Percentiles rank a stretch among this genome's conserved stretches.
phyloP scores from a whole-genome alignment of 345 rosid genomes.

The Camelina hispida region DNA sequence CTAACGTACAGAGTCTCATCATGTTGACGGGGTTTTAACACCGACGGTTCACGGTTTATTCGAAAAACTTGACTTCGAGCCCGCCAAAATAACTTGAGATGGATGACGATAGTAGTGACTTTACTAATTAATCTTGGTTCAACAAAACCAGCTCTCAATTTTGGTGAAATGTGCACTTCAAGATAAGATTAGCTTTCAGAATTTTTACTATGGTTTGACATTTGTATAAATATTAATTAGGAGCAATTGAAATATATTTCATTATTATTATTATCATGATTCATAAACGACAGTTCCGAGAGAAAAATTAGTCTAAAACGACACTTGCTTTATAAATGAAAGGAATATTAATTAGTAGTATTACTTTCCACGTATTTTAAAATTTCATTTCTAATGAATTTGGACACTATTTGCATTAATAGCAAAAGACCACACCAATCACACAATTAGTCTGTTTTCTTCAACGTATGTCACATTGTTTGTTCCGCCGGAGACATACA shows the following conservation, averaged over 20 bases:
- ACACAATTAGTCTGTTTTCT: conserved; percentile 1
- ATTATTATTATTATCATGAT: neutral
- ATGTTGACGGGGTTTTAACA: conserved; percentile 35
- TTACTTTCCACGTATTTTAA: neutral
- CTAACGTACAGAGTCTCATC: conserved; percentile 32
- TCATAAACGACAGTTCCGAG: neutral
- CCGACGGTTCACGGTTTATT: conserved; percentile 25
- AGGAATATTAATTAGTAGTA: neutral
- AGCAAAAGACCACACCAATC: conserved; percentile 32
- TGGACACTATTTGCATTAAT: conserved; percentile 29
- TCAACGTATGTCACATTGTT: conserved; percentile 35
- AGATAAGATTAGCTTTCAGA: neutral
- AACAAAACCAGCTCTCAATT: conserved; percentile 8
- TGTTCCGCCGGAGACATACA: conserved; percentile 31
- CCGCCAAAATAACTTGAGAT: conserved; percentile 35
- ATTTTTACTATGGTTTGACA: neutral
- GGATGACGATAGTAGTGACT: conserved; percentile 26
- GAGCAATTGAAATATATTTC: neutral
- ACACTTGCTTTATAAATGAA: neutral
- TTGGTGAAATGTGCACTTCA: too few relatives aligned
- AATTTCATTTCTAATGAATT: too few relatives aligned
- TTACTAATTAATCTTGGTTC: conserved; percentile 27
- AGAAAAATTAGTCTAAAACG: neutral
- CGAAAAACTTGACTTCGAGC: conserved; percentile 24
- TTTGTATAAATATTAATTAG: neutral